These are phyloP conservation scores for Chytriomyces confervae DNA, from an alignment of 192 early-diverging fungal genomes.

Conservation along the genomic window DNA sequence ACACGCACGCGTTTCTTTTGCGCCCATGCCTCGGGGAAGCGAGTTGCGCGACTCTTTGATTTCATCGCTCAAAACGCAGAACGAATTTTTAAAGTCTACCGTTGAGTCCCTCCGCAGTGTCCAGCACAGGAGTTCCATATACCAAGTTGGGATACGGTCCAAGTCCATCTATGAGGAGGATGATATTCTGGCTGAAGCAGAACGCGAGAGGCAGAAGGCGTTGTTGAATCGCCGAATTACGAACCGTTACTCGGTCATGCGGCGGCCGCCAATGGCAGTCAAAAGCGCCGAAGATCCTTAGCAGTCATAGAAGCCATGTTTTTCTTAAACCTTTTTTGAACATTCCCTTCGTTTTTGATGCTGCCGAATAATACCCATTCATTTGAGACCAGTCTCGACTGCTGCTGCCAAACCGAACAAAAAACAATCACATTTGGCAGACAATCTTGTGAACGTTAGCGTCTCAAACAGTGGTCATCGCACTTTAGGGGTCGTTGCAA, in stretches of 20 bases:
- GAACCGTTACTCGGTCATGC: slow-evolving; percentile 10
- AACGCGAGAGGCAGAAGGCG: slow-evolving; percentile 52
- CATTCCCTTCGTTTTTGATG: no score
- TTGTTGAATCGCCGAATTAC: background rate
- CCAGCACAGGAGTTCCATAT: background rate
- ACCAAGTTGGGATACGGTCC: background rate
- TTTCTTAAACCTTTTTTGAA: no score
- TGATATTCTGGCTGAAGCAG: slow-evolving; percentile 34
- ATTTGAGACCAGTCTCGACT: no score
- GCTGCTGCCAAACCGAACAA: no score
- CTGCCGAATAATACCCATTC: no score
- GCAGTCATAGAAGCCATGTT: no score
- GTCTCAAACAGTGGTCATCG: no score
- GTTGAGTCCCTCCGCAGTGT: background rate
- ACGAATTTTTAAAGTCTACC: slow-evolving; percentile 14
- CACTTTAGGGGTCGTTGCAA: no score
- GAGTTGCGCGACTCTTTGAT: background rate
- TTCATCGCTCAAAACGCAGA: slow-evolving; percentile 17
- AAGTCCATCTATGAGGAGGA: slow-evolving; percentile 25
- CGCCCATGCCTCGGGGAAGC: background rate
- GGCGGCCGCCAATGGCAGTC: background rate
- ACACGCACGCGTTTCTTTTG: background rate
- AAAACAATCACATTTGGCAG: no score
- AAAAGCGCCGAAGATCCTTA: no score
- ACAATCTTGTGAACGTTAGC: no score